Evolutionary conservation across 2,329 filamentous ascomycete genomes (phyloP).

Genomic region (Paecilomyces variotii): DNA sequence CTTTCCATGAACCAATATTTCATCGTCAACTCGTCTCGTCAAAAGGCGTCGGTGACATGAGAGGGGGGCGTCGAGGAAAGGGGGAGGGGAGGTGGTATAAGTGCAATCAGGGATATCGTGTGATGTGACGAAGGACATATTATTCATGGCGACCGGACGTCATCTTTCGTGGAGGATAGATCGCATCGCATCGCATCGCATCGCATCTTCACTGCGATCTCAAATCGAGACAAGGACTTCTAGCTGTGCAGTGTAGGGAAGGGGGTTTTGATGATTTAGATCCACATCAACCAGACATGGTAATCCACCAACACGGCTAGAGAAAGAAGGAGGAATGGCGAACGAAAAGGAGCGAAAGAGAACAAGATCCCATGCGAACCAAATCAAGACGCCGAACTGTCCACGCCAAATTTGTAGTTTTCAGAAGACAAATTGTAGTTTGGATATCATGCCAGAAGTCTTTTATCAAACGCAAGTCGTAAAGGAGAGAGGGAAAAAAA

Average conservation of each 20-base stretch:
- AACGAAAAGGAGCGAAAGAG: constrained; percentile 1
- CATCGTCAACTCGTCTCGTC: not conserved
- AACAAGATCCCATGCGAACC: constrained; percentile 9
- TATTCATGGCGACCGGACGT: not conserved
- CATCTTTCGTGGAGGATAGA: not conserved
- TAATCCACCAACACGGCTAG: not conserved
- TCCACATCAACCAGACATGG: not conserved
- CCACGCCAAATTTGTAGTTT: constrained; percentile 20
- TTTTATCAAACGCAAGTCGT: constrained; percentile 2
- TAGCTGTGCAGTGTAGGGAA: not conserved
- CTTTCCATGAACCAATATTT: not conserved
- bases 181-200: not conserved
- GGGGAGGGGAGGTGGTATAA: not conserved
- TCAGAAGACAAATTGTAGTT: constrained; percentile 11
- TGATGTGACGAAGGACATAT: not conserved
- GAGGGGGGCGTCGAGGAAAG: not conserved
- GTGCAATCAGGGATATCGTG: not conserved
- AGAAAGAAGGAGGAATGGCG: not conserved
- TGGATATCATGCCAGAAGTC: constrained; percentile 18
- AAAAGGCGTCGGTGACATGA: not conserved
- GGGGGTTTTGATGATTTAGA: not conserved
- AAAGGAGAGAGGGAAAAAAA: not conserved
- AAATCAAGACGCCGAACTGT: constrained; percentile 21
- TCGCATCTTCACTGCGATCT: not conserved
- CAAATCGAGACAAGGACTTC: not conserved